A percentile compares a stretch with the other conserved stretches of the same genome.
These are phyloP conservation scores for Penicillium chermesinum DNA, from an alignment of 495 filamentous ascomycete species.

Conservation along the genomic window DNA sequence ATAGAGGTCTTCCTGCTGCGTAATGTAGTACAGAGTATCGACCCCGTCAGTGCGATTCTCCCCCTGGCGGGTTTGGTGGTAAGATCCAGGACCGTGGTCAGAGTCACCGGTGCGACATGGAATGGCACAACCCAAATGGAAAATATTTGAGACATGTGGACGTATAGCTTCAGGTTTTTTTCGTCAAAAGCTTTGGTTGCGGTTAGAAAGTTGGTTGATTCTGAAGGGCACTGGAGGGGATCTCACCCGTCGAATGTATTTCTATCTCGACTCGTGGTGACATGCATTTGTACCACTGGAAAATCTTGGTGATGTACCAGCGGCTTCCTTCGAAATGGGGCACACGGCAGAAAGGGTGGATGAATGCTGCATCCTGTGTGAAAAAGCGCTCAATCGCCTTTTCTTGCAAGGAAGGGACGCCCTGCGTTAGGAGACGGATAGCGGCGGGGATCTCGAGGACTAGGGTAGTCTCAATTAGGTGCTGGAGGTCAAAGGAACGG, in stretches of 20 bases:
- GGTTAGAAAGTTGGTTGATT: not conserved
- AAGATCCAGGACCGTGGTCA: slow-evolving; percentile 70
- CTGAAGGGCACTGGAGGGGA: not conserved
- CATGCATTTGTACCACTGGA: slow-evolving; percentile 83
- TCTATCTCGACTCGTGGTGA: slow-evolving; percentile 66
- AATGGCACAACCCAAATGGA: slow-evolving; percentile 72
- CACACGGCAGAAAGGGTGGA: slow-evolving; percentile 76
- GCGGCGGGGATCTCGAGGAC: slow-evolving; percentile 51
- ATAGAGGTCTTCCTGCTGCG: slow-evolving; percentile 75
- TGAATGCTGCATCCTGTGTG: slow-evolving; percentile 61
- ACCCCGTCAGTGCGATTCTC: slow-evolving; percentile 23
- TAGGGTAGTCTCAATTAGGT: too few species aligned
- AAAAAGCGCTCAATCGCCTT: slow-evolving; percentile 64
- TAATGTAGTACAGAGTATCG: slow-evolving; percentile 57
- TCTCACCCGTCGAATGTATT: slow-evolving; percentile 62
- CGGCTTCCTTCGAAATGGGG: slow-evolving; percentile 54
- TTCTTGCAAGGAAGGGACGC: slow-evolving; percentile 56
- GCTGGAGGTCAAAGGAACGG: too few species aligned
- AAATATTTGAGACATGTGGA: slow-evolving; percentile 66
- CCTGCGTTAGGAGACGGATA: slow-evolving; percentile 62
- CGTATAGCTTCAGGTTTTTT: slow-evolving; percentile 58
- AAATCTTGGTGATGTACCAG: slow-evolving; percentile 60
- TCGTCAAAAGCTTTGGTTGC: slow-evolving; percentile 62
- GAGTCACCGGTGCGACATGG: slow-evolving; percentile 58
- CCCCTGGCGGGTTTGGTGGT: slow-evolving; percentile 19